These are phyloP conservation scores for Cercospora janseana DNA, from an alignment of 2,329 filamentous ascomycete species.

Conservation along the genomic window DNA sequence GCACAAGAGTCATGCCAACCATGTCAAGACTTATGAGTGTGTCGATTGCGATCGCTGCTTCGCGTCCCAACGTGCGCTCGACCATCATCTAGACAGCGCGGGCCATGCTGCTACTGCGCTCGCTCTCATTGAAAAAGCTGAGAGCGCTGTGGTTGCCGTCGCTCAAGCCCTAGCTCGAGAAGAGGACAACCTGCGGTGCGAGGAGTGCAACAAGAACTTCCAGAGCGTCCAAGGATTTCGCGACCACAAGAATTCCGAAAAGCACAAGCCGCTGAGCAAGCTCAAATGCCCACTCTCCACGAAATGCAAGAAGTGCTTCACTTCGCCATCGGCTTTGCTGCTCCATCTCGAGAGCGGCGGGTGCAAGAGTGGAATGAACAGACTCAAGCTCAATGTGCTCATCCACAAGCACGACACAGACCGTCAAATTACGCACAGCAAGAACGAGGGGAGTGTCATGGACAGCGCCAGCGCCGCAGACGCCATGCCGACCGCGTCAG, in stretches of 20 bases:
- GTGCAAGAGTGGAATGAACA: constrained; percentile 23
- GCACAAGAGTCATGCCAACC: constrained; percentile 10
- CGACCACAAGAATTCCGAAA: constrained; percentile 22
- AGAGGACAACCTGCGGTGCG: constrained; percentile 18
- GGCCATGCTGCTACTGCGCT: constrained; percentile 10
- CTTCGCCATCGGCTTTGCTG: constrained; percentile 19
- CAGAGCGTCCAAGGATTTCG: constrained; percentile 1
- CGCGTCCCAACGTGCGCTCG: constrained; percentile 11
- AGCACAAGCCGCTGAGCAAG: constrained; percentile 21
- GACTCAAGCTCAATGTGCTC: constrained; percentile 20
- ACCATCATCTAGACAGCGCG: constrained; percentile 14
- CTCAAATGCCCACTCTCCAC: constrained; percentile 20
- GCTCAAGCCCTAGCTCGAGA: constrained; percentile 5
- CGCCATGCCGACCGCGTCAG: not conserved
- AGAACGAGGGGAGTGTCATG: not conserved
- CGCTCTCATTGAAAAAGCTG: not conserved
- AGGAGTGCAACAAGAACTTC: constrained; percentile 19
- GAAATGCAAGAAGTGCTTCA: constrained; percentile 16
- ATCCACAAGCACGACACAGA: constrained; percentile 19
- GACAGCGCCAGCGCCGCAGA: not conserved
- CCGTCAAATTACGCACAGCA: constrained; percentile 17
- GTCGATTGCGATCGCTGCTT: constrained; percentile 16
- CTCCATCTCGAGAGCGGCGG: constrained; percentile 21
- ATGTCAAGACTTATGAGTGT: constrained; percentile 18
- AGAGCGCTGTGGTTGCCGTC: not conserved